Conservation (phyloP, 83 land plant species). For the Thuja plicata region DNA sequence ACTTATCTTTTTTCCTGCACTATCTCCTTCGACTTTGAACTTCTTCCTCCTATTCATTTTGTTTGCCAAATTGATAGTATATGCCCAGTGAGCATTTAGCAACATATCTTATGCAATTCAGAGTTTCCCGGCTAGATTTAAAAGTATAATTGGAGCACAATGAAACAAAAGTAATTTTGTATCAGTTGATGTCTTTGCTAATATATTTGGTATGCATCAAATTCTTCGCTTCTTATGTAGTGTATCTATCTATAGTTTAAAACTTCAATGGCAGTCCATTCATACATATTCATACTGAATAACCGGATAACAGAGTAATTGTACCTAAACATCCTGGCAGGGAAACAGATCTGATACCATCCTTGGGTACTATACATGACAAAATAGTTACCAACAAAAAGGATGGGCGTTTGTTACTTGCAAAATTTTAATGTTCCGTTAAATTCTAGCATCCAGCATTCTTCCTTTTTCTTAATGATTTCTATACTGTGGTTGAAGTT, state of each 20-base stretch:
- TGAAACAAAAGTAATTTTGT: neutral
- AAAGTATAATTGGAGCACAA: neutral
- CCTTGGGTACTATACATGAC: neutral
- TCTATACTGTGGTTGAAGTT: neutral
- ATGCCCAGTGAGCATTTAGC: neutral
- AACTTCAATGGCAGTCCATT: neutral
- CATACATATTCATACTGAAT: neutral
- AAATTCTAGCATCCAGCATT: neutral
- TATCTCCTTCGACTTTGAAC: neutral
- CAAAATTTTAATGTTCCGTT: neutral
- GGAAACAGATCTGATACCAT: neutral
- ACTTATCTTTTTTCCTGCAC: neutral
- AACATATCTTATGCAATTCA: neutral
- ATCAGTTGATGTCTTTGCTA: neutral
- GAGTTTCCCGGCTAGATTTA: neutral
- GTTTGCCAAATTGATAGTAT: neutral
- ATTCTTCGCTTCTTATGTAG: neutral
- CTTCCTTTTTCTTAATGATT: neutral
- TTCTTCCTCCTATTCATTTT: neutral
- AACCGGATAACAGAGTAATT: neutral
- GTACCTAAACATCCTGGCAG: neutral
- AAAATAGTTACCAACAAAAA: neutral
- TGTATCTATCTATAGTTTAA: neutral
- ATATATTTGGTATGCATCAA: conserved; percentile 1
- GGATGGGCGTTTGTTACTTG: neutral